phyloP scores from a whole-genome alignment of 1,284 basidiomycete species.

The Bjerkandera adusta region DNA sequence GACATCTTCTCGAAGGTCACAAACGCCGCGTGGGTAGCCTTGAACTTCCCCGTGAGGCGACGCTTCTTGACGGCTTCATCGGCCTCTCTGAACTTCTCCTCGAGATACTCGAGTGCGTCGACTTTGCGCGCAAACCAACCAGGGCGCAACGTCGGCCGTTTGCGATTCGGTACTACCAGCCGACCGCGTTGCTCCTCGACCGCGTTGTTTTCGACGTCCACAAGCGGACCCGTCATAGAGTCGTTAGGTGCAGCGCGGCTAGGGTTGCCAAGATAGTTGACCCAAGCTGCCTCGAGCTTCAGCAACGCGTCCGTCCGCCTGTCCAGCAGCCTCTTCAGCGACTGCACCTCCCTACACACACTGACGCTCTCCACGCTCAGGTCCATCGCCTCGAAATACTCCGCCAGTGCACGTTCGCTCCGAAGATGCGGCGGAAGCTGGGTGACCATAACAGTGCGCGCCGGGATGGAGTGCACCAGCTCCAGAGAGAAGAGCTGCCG shows the following conservation, averaged over 20 bases:
- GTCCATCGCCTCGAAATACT: slow-evolving; percentile 89
- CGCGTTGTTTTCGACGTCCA: slow-evolving; percentile 49
- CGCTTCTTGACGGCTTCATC: slow-evolving; percentile 79
- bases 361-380: slow-evolving; percentile 86
- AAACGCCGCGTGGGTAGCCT: slow-evolving; percentile 83
- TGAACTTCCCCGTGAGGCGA: slow-evolving; percentile 68
- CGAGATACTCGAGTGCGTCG: slow-evolving; percentile 85
- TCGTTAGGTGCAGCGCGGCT: slow-evolving; percentile 67
- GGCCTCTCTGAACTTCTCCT: slow-evolving; percentile 71
- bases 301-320: slow-evolving; percentile 77
- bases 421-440: slow-evolving; percentile 81
- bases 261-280: slow-evolving; percentile 92
- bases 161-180: slow-evolving; percentile 72
- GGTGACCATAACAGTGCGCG: slow-evolving; percentile 89
- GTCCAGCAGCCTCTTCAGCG: slow-evolving; percentile 73
- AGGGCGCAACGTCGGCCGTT: slow-evolving; percentile 67
- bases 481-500: slow-evolving; percentile 93
- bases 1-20: slow-evolving; percentile 98
- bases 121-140: slow-evolving; percentile 70
- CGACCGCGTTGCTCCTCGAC: slow-evolving; percentile 48
- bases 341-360: slow-evolving; percentile 82
- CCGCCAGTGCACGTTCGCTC: slow-evolving; percentile 82
- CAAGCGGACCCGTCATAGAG: slow-evolving; percentile 42
- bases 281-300: slow-evolving; percentile 83
- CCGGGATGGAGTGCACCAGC: slow-evolving; percentile 90